Percentiles rank a stretch among this genome's conserved stretches.
Evolutionary conservation across 2,329 filamentous ascomycete species (phyloP).

Genomic region (Zasmidium citrigriseum): DNA sequence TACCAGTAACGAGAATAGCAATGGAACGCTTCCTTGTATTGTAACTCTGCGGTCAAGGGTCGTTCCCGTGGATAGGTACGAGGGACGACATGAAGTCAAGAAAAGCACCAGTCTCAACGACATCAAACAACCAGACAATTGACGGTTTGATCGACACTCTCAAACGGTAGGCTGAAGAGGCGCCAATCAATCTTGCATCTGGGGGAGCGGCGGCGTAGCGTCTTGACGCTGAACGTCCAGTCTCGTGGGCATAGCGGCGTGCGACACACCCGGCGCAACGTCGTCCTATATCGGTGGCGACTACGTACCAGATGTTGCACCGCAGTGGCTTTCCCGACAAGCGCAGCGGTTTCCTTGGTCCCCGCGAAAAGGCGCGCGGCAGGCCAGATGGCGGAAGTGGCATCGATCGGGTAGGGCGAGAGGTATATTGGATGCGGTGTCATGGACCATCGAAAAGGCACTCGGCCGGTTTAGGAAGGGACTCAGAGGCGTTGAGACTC

Average conservation of each 20-base stretch:
- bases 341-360: slow-evolving; percentile 6
- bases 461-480: slow-evolving; percentile 2
- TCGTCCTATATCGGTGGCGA: slow-evolving; percentile 3
- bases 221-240: slow-evolving; percentile 10
- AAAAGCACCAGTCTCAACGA: slow-evolving; percentile 19
- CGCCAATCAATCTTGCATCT: slow-evolving; percentile 15
- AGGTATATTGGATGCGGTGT: slow-evolving; percentile 3
- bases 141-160: slow-evolving; percentile 10
- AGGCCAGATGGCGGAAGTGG: background rate
- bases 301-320: slow-evolving; percentile 8
- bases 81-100: slow-evolving; percentile 17
- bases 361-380: slow-evolving; percentile 1
- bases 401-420: slow-evolving; percentile 2
- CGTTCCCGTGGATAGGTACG: slow-evolving; percentile 27
- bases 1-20: background rate
- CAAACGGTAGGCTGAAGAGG: slow-evolving; percentile 9
- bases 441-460: slow-evolving; percentile 7
- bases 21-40: background rate
- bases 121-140: slow-evolving; percentile 10
- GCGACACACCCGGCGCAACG: slow-evolving; percentile 4
- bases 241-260: slow-evolving; percentile 19
- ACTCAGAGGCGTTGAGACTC: background rate
- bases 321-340: slow-evolving; percentile 8
- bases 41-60: background rate
- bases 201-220: background rate